Evolutionary conservation across 805 yeast genomes (phyloP), one percentile per base, ranked within the genome.

Genomic region (Sugiyamaella floridensis): DNA sequence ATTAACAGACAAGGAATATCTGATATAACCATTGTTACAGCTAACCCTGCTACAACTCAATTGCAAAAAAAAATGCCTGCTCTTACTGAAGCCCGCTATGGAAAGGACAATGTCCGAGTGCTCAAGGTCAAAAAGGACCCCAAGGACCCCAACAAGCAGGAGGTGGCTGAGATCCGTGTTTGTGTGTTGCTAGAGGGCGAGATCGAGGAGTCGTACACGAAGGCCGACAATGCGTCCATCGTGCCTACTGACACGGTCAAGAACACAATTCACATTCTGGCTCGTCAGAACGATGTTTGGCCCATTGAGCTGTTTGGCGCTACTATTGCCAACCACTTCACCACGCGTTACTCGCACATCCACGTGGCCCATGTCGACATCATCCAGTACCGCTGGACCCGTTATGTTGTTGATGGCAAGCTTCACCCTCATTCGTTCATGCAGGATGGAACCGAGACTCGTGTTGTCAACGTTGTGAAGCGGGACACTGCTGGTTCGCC

Each of bases 171-270:
- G 74, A 87, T 95, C 50, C 85, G 89, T 53, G 95, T 86, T 52
- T 76, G 77, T 58, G 83, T 83, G 26, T 74, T 90, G 48, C 76
- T 90, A 54, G 82, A 78, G 60, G 97, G 97, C 57, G 79, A 76
- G 52, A 83, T 90, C 63, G 96, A 86, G 57, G 71, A 73, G 29
- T 82, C 96, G 2, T 90, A 86, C 75, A 90, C 96, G 48, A 64
- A 83, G 54, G 97, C 96, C 40, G 95, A 90, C 71, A 90, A 90
- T 73, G 66, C 86, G 1, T 79, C 86, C n/a, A 82, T 90, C 63
- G 95, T 90, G 48, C 97, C 97, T 54, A 90, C 97, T 8, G 96
- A 89, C 70, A 88, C 96, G 1, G 89, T 89, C 52, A 89, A 89
- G 71, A 89, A 89, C 76, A 89, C 96, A 49, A 81, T 87, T 58